These are phyloP conservation scores for Komagataella populi DNA, from an alignment of 805 yeast species.

Conservation along the genomic window DNA sequence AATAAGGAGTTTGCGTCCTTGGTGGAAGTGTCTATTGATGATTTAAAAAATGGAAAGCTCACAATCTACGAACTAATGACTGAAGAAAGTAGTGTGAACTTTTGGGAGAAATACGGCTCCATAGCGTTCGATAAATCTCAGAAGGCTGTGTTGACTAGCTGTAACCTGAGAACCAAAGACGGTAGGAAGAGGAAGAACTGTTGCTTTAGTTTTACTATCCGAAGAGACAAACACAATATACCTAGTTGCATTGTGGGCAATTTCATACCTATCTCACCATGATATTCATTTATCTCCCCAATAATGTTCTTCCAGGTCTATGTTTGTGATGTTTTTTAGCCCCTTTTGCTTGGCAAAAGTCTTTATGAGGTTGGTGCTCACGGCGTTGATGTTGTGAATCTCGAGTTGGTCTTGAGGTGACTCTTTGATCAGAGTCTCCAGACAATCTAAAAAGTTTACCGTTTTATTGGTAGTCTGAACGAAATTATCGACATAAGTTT, in stretches of 20 bases:
- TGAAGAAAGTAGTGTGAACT: conserved; percentile 91
- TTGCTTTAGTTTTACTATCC: conserved; percentile 86
- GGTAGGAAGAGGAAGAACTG: conserved; percentile 73
- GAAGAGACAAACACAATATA: conserved; percentile 86
- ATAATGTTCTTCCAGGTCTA: background rate
- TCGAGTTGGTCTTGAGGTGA: conserved; percentile 10
- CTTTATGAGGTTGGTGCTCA: conserved; percentile 13
- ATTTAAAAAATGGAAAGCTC: conserved; percentile 78
- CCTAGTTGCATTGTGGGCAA: conserved; percentile 96
- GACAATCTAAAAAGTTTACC: conserved; percentile 18
- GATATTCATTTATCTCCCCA: background rate
- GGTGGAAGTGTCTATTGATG: conserved; percentile 84
- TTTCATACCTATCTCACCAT: conserved; percentile 65
- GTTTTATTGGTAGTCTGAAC: conserved; percentile 17
- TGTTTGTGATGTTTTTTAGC: background rate
- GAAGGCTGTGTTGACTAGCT: conserved; percentile 87
- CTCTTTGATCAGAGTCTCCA: conserved; percentile 8
- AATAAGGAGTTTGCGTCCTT: conserved; percentile 91
- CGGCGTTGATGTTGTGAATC: conserved; percentile 14
- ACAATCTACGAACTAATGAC: conserved; percentile 92
- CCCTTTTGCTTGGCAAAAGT: conserved; percentile 10
- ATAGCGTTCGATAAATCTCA: conserved; percentile 94
- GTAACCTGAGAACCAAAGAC: conserved; percentile 73
- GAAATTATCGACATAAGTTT: conserved; percentile 14
- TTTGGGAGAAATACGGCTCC: conserved; percentile 96